Percentiles rank a stretch among this genome's conserved stretches.
Evolutionary conservation across 2,329 filamentous ascomycete species (phyloP).

Genomic region (Plenodomus lindquistii): DNA sequence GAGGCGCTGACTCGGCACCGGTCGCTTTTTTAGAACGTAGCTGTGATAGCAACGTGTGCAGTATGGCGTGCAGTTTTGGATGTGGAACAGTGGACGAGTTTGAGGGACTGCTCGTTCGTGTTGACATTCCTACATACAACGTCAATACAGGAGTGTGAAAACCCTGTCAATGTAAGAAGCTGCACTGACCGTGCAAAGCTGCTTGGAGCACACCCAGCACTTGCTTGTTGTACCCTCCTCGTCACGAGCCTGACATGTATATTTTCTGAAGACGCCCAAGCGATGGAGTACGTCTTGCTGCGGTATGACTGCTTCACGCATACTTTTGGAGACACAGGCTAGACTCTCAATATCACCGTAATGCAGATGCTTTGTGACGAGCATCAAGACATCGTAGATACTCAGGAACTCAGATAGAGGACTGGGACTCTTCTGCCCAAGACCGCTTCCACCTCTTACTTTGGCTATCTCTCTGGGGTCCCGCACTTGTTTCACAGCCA

Average conservation of each 20-base stretch:
- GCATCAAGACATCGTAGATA: slow-evolving; percentile 36
- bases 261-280: slow-evolving; percentile 19
- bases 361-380: slow-evolving; percentile 30
- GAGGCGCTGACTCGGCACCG: neutral
- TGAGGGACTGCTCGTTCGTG: slow-evolving; percentile 7
- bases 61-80: slow-evolving; percentile 25
- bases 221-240: slow-evolving; percentile 1
- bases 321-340: slow-evolving; percentile 26
- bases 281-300: slow-evolving; percentile 16
- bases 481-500: neutral
- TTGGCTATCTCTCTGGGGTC: slow-evolving; percentile 5
- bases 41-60: slow-evolving; percentile 27
- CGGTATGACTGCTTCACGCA: slow-evolving; percentile 29
- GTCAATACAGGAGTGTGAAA: no score
- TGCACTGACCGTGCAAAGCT: slow-evolving; percentile 19
- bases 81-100: slow-evolving; percentile 17
- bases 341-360: slow-evolving; percentile 31
- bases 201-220: slow-evolving; percentile 30
- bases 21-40: slow-evolving; percentile 1
- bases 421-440: slow-evolving; percentile 4
- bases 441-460: slow-evolving; percentile 1
- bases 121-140: slow-evolving; percentile 6
- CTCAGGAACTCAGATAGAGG: slow-evolving; percentile 29
- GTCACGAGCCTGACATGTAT: slow-evolving; percentile 18
- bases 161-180: neutral